Evolutionary conservation across 75 land plant genomes (phyloP).

Genomic region (Selaginella moellendorffii): DNA sequence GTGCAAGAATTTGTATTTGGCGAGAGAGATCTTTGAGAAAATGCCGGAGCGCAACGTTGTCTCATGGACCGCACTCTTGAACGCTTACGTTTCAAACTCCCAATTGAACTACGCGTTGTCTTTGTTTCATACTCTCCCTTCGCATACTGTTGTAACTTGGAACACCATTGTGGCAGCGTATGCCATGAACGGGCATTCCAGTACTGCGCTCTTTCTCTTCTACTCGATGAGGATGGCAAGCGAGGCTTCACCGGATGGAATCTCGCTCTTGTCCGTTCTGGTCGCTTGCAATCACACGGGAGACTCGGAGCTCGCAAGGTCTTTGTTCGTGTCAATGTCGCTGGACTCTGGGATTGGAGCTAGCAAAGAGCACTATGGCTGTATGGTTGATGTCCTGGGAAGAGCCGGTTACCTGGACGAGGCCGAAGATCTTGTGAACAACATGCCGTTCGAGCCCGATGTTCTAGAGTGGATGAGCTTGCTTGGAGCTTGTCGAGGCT

Average conservation of each 20-base stretch:
- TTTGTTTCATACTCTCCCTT: not conserved
- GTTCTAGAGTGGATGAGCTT: conserved; percentile 14
- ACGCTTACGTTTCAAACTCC: not conserved
- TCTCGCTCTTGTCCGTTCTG: conserved; percentile 10
- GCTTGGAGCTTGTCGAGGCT: conserved; percentile 23
- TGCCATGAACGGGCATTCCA: not conserved
- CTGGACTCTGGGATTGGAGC: conserved; percentile 10
- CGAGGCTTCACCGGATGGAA: conserved; percentile 11
- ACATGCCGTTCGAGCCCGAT: conserved; percentile 19
- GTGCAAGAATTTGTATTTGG: not conserved
- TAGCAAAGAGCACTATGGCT: conserved; percentile 14
- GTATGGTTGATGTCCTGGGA: conserved; percentile 19
- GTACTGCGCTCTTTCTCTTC: not conserved
- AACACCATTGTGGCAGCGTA: not conserved
- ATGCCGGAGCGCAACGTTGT: not conserved
- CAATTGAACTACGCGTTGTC: not conserved
- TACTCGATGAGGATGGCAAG: not conserved
- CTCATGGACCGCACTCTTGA: not conserved
- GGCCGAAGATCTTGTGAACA: conserved; percentile 13
- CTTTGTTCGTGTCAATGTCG: conserved; percentile 11
- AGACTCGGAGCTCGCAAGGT: not conserved
- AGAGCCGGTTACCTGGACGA: conserved; percentile 14
- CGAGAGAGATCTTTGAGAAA: not conserved
- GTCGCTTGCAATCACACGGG: conserved; percentile 21
- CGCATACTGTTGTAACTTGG: not conserved